Percentiles rank a stretch among this genome's conserved stretches.
These are phyloP conservation scores for Venturia aucupariae DNA, from an alignment of 2,329 filamentous ascomycete species.

Conservation along the genomic window DNA sequence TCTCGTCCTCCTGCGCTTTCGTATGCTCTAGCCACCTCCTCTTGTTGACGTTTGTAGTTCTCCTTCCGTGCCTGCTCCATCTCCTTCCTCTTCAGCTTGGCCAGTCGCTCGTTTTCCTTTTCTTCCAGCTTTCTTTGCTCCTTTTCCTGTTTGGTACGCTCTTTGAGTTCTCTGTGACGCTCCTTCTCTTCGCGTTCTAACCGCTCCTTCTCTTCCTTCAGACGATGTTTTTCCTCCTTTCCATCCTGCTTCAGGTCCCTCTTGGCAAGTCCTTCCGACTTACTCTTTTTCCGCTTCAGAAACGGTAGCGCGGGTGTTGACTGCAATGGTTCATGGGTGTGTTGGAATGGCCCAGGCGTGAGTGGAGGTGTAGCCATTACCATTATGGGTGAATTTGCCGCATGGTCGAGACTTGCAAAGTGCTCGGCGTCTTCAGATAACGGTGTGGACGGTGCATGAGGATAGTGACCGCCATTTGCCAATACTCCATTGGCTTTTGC, in stretches of 20 bases:
- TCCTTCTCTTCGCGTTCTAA: conserved; percentile 35
- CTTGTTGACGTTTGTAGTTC: conserved; percentile 23
- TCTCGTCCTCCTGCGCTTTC: neutral
- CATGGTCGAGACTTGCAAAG: conserved; percentile 55
- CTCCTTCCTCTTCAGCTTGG: conserved; percentile 35
- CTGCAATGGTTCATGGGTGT: conserved; percentile 17
- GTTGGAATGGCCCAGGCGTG: conserved; percentile 18
- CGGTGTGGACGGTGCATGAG: conserved; percentile 29
- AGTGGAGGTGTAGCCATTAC: conserved; percentile 24
- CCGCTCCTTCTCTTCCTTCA: conserved; percentile 9
- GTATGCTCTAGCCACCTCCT: conserved; percentile 6
- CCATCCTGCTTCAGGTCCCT: conserved; percentile 47
- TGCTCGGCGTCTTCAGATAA: conserved; percentile 36
- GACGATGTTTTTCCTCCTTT: conserved; percentile 19
- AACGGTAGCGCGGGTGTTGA: conserved; percentile 18
- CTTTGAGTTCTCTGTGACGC: conserved; percentile 55
- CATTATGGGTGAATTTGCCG: conserved; percentile 50
- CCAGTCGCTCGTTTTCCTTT: conserved; percentile 27
- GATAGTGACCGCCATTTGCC: conserved; percentile 16
- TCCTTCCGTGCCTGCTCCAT: conserved; percentile 38
- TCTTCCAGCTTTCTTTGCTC: conserved; percentile 46
- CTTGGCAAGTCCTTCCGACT: neutral
- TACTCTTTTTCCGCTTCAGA: conserved; percentile 14
- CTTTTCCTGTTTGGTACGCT: conserved; percentile 50
- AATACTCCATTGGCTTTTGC: conserved; percentile 22